Evolutionary conservation across 306 rosid genomes (phyloP), one percentile per base, ranked within the genome.

Genomic region (Mimosa pudica): DNA sequence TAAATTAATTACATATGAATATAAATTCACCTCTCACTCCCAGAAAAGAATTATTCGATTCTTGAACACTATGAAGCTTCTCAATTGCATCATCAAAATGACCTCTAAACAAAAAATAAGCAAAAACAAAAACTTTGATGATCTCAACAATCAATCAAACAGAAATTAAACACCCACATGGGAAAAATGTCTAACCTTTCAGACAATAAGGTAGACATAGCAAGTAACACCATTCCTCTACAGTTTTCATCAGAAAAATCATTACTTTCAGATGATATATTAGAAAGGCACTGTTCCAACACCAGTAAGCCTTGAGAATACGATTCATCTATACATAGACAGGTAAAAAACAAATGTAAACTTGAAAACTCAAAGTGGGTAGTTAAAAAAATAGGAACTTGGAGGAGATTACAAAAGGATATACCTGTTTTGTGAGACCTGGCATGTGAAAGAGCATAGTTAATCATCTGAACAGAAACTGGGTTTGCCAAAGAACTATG

Each of bases 341-440:
- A 38, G 42, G 1, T 5, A 38, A 38, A 38, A 38, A 38, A 68
- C 76, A 66, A 70, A 55, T 0, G 51, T 62, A n/a, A 89, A 80
- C 36, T 67, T 2, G 14, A 36, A 35, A 67, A 69, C 6, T 30
- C 8, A 30, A 84, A 77, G 38, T 18, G 76, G 82, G 77, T 71
- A 45, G 71, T 61, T 41, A 64, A 76, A 36, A 81, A 84, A 80
- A 30, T 38, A 38, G 60, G 4, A 24, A 24, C 30, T 24, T n/a
- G 47, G 42, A 4, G 24, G 45, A 38, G 9, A 5, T 47, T 18
- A 73, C 68, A 77, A 14, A 17, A 1, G 33, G n/a, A 16, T 1
- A 73, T 62, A 92, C 99, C 96, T 86, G 98, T 89, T 84, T 89
- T 88, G 1, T 85, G 91, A 65, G 87, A 85, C 91, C 97, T 89